Evolutionary conservation across 805 yeast species (phyloP).

Genomic region (Blastobotrys muscicola): DNA sequence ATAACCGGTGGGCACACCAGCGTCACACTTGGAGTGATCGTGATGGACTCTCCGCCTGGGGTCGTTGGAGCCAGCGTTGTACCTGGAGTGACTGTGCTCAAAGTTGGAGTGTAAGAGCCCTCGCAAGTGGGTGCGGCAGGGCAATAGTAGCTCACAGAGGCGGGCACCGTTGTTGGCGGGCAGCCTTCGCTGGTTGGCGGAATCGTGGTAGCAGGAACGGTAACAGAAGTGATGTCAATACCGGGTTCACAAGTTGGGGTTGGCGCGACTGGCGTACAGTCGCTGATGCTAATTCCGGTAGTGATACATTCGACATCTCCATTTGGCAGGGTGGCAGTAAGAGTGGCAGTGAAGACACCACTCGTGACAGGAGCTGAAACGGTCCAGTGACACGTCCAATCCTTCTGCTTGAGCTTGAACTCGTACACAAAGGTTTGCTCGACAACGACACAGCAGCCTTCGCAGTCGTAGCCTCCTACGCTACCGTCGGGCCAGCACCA

Average conservation of each 20-base stretch:
- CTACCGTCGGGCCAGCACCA: conserved; percentile 18
- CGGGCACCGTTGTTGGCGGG: too few relatives aligned
- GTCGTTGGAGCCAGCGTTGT: too few relatives aligned
- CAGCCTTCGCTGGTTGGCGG: background rate
- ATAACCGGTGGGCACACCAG: too few relatives aligned
- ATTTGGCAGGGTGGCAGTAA: conserved; percentile 33
- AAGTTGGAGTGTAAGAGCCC: too few relatives aligned
- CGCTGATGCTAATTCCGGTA: too few relatives aligned
- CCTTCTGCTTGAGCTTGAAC: conserved; percentile 8
- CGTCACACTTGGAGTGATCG: too few relatives aligned
- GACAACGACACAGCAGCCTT: conserved; percentile 25
- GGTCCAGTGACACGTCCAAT: conserved; percentile 17
- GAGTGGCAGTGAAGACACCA: conserved; percentile 16
- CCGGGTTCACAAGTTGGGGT: too few relatives aligned
- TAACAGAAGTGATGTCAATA: conserved; percentile 2
- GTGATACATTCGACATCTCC: conserved; percentile 25
- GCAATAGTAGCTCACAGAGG: too few relatives aligned
- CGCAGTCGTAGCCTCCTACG: conserved; percentile 17
- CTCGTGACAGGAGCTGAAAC: conserved; percentile 16
- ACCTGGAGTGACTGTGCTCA: too few relatives aligned
- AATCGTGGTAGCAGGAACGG: conserved; percentile 2
- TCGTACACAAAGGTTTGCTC: conserved; percentile 19
- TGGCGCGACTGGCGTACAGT: too few relatives aligned
- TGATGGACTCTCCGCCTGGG: too few relatives aligned
- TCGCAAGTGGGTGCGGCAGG: too few relatives aligned